These are phyloP conservation scores for Pseudozyma pruni DNA, from an alignment of 1,284 basidiomycete genomes.

Conservation along the genomic window DNA sequence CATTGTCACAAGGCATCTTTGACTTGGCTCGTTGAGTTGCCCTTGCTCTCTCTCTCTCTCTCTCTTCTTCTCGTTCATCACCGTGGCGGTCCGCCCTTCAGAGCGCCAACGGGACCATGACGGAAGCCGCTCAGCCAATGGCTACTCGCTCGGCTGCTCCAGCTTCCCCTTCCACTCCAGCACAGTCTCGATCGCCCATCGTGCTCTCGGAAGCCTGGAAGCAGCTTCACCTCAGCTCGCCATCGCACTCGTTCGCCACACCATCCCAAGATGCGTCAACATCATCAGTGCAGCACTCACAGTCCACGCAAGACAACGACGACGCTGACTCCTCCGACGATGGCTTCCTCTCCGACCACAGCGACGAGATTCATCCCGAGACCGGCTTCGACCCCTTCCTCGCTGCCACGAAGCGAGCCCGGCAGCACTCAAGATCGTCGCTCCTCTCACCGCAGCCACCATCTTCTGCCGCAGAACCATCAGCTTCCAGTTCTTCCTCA, in stretches of 20 bases:
- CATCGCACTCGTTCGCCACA: constrained; percentile 10
- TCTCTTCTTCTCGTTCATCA: too few species aligned
- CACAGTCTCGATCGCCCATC: constrained; percentile 28
- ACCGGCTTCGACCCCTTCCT: constrained; percentile 49
- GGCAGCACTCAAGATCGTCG: constrained; percentile 23
- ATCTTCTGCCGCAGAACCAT: constrained; percentile 1
- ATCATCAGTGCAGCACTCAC: not conserved
- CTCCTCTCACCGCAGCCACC: constrained; percentile 11
- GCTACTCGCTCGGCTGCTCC: not conserved
- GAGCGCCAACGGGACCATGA: not conserved
- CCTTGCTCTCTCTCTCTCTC: too few species aligned
- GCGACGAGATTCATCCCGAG: constrained; percentile 40
- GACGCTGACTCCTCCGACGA: constrained; percentile 44
- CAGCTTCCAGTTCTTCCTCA: constrained; percentile 20
- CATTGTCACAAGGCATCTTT: too few species aligned
- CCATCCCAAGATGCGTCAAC: constrained; percentile 9
- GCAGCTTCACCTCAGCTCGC: constrained; percentile 32
- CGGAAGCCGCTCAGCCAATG: not conserved
- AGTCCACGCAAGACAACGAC: not conserved
- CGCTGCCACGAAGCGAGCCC: constrained; percentile 31
- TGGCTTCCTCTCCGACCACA: constrained; percentile 45
- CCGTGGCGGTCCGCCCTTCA: too few species aligned
- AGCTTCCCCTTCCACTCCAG: constrained; percentile 4
- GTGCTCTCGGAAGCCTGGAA: constrained; percentile 43
- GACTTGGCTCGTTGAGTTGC: too few species aligned